Conservation (phyloP, 257 asterid genomes). For the Solanum rostratum region DNA sequence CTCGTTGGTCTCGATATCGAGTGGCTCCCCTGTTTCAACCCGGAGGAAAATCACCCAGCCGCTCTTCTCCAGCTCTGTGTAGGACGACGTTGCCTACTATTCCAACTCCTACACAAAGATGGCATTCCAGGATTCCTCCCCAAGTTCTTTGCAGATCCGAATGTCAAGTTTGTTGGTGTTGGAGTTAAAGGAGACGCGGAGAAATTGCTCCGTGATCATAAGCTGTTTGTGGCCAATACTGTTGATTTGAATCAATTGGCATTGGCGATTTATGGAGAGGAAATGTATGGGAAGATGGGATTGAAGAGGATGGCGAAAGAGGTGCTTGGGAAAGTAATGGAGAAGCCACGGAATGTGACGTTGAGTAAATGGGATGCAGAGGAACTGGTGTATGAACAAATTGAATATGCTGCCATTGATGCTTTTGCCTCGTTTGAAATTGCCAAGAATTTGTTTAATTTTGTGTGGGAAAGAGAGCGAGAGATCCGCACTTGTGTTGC, state of each 20-base stretch:
- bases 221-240: background rate
- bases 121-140: background rate
- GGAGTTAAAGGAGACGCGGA: conserved; percentile 10
- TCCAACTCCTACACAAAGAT: conserved; percentile 1
- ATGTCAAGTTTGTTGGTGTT: conserved; percentile 9
- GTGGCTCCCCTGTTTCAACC: conserved; percentile 1
- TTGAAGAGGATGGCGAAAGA: conserved; percentile 6
- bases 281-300: conserved; percentile 1
- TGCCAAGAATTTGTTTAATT: background rate
- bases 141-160: background rate
- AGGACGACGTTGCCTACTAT: conserved; percentile 1
- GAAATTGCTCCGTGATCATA: conserved; percentile 9
- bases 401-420: conserved; percentile 20
- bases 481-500: background rate
- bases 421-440: conserved; percentile 13
- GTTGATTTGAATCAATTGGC: conserved; percentile 10
- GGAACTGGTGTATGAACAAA: conserved; percentile 3
- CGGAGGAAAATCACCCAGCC: background rate
- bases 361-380: conserved; percentile 14
- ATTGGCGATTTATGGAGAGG: background rate
- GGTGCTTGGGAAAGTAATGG: conserved; percentile 8
- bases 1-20: conserved; percentile 12
- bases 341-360: conserved; percentile 11
- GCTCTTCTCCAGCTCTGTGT: conserved; percentile 16
- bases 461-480: background rate